Evolutionary conservation across 1,139 yeast genomes (phyloP).

Genomic region (Pichia sp.): DNA sequence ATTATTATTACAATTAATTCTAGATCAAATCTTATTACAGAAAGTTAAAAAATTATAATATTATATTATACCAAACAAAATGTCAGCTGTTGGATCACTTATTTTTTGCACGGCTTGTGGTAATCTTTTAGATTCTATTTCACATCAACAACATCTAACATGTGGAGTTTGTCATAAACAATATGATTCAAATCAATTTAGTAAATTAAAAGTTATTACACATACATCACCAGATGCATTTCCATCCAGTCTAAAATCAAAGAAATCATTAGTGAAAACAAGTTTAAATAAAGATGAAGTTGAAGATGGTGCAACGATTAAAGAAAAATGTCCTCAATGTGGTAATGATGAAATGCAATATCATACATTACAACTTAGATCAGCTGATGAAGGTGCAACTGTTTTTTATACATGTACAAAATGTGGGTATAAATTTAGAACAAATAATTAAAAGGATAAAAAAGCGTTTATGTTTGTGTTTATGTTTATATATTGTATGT

Average conservation of each 20-base stretch:
- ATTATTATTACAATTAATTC: background rate
- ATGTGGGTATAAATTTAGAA: slow-evolving; percentile 90
- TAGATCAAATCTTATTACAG: background rate
- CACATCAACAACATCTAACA: slow-evolving; percentile 33
- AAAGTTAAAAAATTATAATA: too few relatives aligned
- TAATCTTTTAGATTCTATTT: slow-evolving; percentile 67
- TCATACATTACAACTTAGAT: slow-evolving; percentile 90
- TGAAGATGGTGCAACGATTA: slow-evolving; percentile 91
- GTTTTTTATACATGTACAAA: slow-evolving; percentile 91
- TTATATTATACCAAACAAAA: slow-evolving; percentile 23
- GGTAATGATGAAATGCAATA: slow-evolving; percentile 97
- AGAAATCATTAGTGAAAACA: slow-evolving; percentile 87
- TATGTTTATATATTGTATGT: background rate
- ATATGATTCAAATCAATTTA: slow-evolving; percentile 55
- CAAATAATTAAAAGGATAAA: slow-evolving; percentile 55
- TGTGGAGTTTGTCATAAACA: slow-evolving; percentile 50
- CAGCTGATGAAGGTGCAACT: slow-evolving; percentile 98
- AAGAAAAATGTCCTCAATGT: slow-evolving; percentile 96
- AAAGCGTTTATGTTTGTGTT: background rate
- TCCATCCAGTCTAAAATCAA: slow-evolving; percentile 75
- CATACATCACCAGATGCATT: slow-evolving; percentile 85
- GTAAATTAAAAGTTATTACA: slow-evolving; percentile 79
- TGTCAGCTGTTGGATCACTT: slow-evolving; percentile 94
- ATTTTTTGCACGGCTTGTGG: slow-evolving; percentile 95
- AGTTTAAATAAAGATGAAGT: slow-evolving; percentile 67